These are phyloP conservation scores for Quercus robur DNA, from an alignment of 306 rosid species.

Conservation along the genomic window DNA sequence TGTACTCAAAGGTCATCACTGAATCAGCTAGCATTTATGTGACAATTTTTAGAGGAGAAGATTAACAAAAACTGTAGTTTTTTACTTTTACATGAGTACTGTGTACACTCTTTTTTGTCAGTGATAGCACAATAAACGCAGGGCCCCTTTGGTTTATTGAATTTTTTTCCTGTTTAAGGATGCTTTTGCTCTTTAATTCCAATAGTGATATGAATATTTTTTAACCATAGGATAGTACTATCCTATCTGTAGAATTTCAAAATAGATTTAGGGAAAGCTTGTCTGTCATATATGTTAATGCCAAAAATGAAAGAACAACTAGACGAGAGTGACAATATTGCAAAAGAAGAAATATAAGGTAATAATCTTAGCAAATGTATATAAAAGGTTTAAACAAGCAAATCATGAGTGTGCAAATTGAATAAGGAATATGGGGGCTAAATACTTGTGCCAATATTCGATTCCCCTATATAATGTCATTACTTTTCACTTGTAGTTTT, in stretches of 20 bases:
- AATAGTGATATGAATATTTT: background rate
- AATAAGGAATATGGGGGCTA: background rate
- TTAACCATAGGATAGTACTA: background rate
- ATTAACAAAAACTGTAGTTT: background rate
- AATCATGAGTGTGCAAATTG: background rate
- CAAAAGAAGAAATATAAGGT: background rate
- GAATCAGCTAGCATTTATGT: background rate
- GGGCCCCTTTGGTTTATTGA: background rate
- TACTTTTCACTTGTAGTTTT: background rate
- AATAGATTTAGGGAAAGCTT: background rate
- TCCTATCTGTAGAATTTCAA: background rate
- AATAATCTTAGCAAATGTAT: background rate
- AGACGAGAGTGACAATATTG: background rate
- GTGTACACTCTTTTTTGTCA: background rate
- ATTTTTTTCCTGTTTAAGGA: background rate
- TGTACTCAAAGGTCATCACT: background rate
- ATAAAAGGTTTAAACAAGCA: background rate
- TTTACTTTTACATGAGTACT: background rate
- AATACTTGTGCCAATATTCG: background rate
- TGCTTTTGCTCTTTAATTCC: background rate
- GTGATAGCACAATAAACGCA: background rate
- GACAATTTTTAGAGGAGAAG: background rate
- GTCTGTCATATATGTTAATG: too few relatives aligned
- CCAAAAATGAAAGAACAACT: too few relatives aligned
- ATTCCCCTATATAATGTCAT: background rate